Evolutionary conservation across 495 filamentous ascomycete genomes (phyloP), one percentile per base, ranked within the genome.

Genomic region (Hyaloscypha variabilis): DNA sequence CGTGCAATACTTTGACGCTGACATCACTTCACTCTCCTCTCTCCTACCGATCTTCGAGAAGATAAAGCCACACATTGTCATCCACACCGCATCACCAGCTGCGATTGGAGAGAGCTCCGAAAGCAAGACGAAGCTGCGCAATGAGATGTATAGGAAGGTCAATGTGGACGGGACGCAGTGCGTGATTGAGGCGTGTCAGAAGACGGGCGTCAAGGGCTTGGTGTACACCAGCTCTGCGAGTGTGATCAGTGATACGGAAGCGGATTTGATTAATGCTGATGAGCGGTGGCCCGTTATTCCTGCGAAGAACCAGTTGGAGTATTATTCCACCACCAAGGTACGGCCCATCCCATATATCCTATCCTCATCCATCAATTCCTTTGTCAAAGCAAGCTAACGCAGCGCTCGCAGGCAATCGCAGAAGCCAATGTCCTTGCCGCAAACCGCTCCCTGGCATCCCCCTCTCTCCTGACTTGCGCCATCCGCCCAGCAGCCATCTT

Each of bases 141-240:
- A 46, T 46, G 39, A 10, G 39, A 67, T 93, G 1, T 89, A 88
- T 77, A 82, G 85, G 62, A 93, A 91, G 79, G 95, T 99, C 67
- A 99, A 98, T 76, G 92, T 99, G 1, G 90, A 91, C 24, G 95
- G 95, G 21, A 97, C 94, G 0, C 87, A 85, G 67, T 89, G 81
- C 23, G 79, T 98, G 23, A 77, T 99, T 53, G 85, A 92, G 60
- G 91, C 89, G 17, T 89, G 90, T 59, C 85, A 87, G 67, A 83
- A 90, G 70, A 83, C 84, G 31, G 88, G 86, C 52, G 94, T 97
- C 71, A 97, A 92, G 78, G 96, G 88, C 0, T 90, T 99, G 70
- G 91, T 99, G 30, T 96, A 96, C 79, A 99, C 96, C 3, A 96
- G 91, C 75, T 94, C 91, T 28, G 91, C 92, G 54, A 94, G 91